Conservation (phyloP, 208 protist species). For the Angomonas desouzai region DNA sequence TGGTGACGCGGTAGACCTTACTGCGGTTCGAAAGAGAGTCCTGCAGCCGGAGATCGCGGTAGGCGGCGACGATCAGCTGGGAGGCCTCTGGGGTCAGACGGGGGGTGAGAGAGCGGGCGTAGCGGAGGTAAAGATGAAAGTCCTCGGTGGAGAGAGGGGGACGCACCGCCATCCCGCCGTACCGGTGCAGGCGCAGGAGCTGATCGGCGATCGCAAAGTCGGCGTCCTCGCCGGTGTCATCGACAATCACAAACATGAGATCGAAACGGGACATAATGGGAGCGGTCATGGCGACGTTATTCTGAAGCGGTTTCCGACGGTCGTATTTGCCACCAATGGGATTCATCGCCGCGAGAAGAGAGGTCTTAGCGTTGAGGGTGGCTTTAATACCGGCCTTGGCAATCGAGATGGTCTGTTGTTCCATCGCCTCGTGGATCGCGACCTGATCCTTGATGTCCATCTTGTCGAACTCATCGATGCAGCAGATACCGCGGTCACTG, state of each 20-base stretch:
- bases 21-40: slow-evolving; percentile 86
- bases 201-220: slow-evolving; percentile 97
- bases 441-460: slow-evolving; percentile 99
- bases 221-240: slow-evolving; percentile 94
- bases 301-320: slow-evolving; percentile 88
- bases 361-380: slow-evolving; percentile 99
- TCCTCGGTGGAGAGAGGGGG: slow-evolving; percentile 80
- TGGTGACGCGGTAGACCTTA: slow-evolving; percentile 97
- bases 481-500: slow-evolving; percentile 99
- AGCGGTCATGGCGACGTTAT: slow-evolving; percentile 93
- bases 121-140: slow-evolving; percentile 92
- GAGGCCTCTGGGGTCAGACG: slow-evolving; percentile 78
- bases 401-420: slow-evolving; percentile 99
- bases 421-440: slow-evolving; percentile 99
- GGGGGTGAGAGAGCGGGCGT: slow-evolving; percentile 90
- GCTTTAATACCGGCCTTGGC: slow-evolving; percentile 98
- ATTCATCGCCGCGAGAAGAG: slow-evolving; percentile 98
- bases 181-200: slow-evolving; percentile 94
- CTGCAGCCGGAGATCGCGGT: slow-evolving; percentile 91
- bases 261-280: slow-evolving; percentile 99
- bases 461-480: slow-evolving; percentile 99
- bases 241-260: slow-evolving; percentile 99
- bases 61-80: slow-evolving; percentile 87
- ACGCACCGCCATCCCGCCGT: slow-evolving; percentile 64
- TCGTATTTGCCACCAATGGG: slow-evolving; percentile 97